Conservation (phyloP, 176 grass and related monocot genomes). For the Rhynchospora pubera region DNA sequence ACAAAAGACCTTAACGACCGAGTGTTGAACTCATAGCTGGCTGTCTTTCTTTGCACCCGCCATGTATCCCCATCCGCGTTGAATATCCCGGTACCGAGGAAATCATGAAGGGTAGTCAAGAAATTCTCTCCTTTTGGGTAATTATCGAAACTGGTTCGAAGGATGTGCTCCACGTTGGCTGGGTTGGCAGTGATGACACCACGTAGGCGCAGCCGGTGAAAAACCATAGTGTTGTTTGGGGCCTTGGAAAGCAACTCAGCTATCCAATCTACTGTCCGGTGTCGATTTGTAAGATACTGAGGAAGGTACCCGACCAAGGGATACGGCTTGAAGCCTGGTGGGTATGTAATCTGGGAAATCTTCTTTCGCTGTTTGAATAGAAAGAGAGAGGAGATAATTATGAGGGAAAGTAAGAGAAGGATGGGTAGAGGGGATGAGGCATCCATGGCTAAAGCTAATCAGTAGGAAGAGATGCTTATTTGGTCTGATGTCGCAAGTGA, state of each 20-base stretch:
- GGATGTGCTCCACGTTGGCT: constrained; percentile 43
- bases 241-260: constrained; percentile 24
- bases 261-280: constrained; percentile 47
- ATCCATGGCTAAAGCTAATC: not conserved
- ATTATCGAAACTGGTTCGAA: constrained; percentile 36
- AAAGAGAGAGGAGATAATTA: not conserved
- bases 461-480: constrained; percentile 4
- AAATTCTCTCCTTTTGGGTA: constrained; percentile 44
- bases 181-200: constrained; percentile 43
- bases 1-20: constrained; percentile 55
- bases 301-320: constrained; percentile 59
- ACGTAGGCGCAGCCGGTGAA: constrained; percentile 44
- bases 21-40: constrained; percentile 73
- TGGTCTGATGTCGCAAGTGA: not conserved
- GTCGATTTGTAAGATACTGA: constrained; percentile 48
- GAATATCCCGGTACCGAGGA: constrained; percentile 58
- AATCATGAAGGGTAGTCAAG: constrained; percentile 38
- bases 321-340: constrained; percentile 29
- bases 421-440: not conserved
- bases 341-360: not conserved
- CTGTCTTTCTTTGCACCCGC: constrained; percentile 55
- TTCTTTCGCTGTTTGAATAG: not conserved
- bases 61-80: constrained; percentile 56
- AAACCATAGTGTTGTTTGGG: constrained; percentile 33
- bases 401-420: constrained; percentile 9